phyloP scores from a whole-genome alignment of 345 rosid species.

The Salix suchowensis region DNA sequence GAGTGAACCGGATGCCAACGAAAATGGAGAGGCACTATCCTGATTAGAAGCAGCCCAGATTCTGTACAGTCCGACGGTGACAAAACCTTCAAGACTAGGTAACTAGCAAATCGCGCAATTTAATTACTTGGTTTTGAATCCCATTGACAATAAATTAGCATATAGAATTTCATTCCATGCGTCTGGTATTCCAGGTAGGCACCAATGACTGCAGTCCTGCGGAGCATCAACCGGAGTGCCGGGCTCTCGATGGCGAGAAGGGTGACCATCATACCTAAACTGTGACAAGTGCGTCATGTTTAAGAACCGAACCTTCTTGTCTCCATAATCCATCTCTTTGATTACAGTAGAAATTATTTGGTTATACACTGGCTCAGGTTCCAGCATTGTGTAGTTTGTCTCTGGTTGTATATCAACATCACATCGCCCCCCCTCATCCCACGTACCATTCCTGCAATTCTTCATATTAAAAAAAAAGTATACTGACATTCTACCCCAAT shows the following conservation, averaged over 20 bases:
- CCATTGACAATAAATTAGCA: conserved; percentile 54
- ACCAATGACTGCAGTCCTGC: conserved; percentile 96
- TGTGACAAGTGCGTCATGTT: conserved; percentile 71
- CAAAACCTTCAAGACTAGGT: conserved; percentile 2
- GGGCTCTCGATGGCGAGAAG: conserved; percentile 65
- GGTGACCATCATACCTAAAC: conserved; percentile 72
- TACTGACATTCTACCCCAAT: background rate
- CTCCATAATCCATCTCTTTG: conserved; percentile 37
- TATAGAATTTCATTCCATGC: conserved; percentile 84
- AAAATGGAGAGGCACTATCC: conserved; percentile 38
- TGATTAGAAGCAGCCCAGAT: conserved; percentile 27
- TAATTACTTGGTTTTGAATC: conserved; percentile 31
- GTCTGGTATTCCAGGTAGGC: conserved; percentile 84
- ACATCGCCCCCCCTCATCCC: conserved; percentile 72
- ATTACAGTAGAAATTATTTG: conserved; percentile 42
- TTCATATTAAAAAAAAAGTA: background rate
- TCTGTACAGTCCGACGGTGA: conserved; percentile 14
- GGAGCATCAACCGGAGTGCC: conserved; percentile 60
- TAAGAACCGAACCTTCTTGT: conserved; percentile 50
- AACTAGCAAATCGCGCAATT: background rate
- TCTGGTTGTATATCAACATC: conserved; percentile 57
- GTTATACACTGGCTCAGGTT: conserved; percentile 53
- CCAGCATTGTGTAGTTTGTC: conserved; percentile 33
- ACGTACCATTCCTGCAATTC: conserved; percentile 48
- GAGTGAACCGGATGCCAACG: conserved; percentile 48